Base-by-base conservation (phyloP, 768 basidiomycete genomes). In the Symmetrospora coprosmae region DNA sequence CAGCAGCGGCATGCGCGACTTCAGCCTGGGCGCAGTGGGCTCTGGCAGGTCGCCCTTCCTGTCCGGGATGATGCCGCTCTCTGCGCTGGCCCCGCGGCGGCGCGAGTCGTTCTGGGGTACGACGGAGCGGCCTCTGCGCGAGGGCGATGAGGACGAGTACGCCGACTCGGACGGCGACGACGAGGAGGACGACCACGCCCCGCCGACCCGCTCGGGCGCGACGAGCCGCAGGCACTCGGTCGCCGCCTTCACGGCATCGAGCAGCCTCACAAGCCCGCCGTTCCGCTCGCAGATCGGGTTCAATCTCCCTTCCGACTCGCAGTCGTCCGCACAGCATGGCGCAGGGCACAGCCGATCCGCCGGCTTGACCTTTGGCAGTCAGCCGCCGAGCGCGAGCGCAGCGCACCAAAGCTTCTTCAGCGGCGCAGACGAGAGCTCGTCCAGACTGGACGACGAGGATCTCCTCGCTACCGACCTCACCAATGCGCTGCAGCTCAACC, bases 401-500 rank as follows among this genome's bases (percentile, higher is more conserved):
- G 23, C 25, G 16, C 11, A 25, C 5, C 23, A 28, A 19, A n/a
- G 23, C 19, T 8, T 30, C n/a, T 16, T 16, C 34, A 28, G 47
- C 3, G 33, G 49, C 30, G 50, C 25, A 41, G 33, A 33, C 39
- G 16, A 7, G 33, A 35, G 40, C 7, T 58, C 55, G 28, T 58
- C 55, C 8, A 43, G 55, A 14, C 41, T 63, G 19, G 56, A 67
- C 59, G 68, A 69, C 50, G 68, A 69, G 50, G 68, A 69, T 43
- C 46, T 63, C 38, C 60, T 68, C 45, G 67, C 67, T 0, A 65
- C 65, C 4, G 68, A 69, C 43, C 50, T 65, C 47, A 33, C 34
- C 23, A 69, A 69, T 60, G 67, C 68, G 40, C 55, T 69, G 5
- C 68, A 69, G 31, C 61, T 69, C 17, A 67, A 65, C 49, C 64